Evolutionary conservation across 768 basidiomycete genomes (phyloP), one percentile per base, ranked within the genome.

Genomic region (Candolleomyces efflorescens): DNA sequence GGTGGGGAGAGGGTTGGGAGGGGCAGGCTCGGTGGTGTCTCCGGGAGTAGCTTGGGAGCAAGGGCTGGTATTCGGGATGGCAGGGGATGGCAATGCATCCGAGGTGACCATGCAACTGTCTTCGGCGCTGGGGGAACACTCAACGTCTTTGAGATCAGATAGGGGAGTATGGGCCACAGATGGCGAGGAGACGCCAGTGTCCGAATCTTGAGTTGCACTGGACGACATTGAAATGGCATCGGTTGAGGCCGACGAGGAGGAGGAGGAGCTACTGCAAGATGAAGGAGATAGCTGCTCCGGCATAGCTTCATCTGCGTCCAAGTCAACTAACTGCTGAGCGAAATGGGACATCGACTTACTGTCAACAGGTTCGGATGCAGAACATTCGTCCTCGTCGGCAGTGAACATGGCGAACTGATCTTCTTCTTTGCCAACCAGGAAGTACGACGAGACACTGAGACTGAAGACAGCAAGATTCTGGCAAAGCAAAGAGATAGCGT

Each of bases 381-480:
- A n/a, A n/a, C 41, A 5, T 3, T 43, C 41, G 6, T 43, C 41
- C 6, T 1, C 41, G 13, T 13, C 41, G 41, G 32, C 2, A 32
- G 32, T 11, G 11, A 15, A 43, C 18, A 20, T 43, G 13, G 9
- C 41, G 6, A 15, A 26, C 13, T 5, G 9, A 17, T 36, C 6
- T 22, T 22, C 18, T 17, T 38, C 56, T 12, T 18, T 39, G 4
- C 41, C 37, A 18, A 24, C 32, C 32, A 6, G 17, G 11, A 32
- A 11, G 20, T 37, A 57, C 26, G 50, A 23, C 15, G 32, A 9
- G 5, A 46, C 5, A 15, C 50, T 41, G 23, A 58, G 6, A 5
- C 53, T 50, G 24, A 58, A 37, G 39, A 24, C 50, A 2, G 56
- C 45, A 17, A 58, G 11, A n/a, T 41, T 41, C 45, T 58, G 38